Base-by-base conservation (phyloP, 2,329 filamentous ascomycete genomes). In the Epichloe sp. region DNA sequence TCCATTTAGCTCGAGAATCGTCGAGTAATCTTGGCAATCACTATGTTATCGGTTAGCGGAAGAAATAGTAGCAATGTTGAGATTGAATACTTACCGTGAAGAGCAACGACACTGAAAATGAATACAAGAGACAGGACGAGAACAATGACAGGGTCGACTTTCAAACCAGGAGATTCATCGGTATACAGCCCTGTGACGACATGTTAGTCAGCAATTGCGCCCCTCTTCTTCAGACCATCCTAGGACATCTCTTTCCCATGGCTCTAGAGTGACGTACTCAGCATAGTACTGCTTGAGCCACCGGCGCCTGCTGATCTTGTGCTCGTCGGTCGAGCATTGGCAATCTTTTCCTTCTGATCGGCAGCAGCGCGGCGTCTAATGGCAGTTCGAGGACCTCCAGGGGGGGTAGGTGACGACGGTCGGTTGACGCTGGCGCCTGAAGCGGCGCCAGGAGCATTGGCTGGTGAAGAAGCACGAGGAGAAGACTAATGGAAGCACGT, bases 61-160 rank as follows among this genome's bases (percentile, higher is more conserved):
- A 17, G 5, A 14, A n/a, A 41, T 31, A 5, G 31, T 15, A 21
- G 44, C 10, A 4, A 21, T 5, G 7, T 23, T 23, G 14, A 38
- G n/a, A 15, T 31, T 31, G 19, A 36, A 14, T 21, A 54, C 47
- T 19, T 51, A 54, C 53, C 48, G 75, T 98, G 93, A 66, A 98
- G 78, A 60, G 89, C 90, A 64, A 98, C 93, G 65, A 98, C 93
- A 65, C 86, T 93, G 76, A 98, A 96, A 71, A 98, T 98, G 72
- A 98, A 98, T 56, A 95, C 93, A 62, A 98, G 81, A 64, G 88
- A 95, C 61, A 98, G 78, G 60, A 96, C 93, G 65, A 98, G 79
- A 57, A 98, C 91, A 58, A 98, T 90, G 54, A 98, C 93, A 21
- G 93, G 93, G 69, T 98, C 93, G 58, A 98, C 93, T 77, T 96